Conservation (phyloP, 352 stramenopile genomes). For the Phytophthora crassamura region DNA sequence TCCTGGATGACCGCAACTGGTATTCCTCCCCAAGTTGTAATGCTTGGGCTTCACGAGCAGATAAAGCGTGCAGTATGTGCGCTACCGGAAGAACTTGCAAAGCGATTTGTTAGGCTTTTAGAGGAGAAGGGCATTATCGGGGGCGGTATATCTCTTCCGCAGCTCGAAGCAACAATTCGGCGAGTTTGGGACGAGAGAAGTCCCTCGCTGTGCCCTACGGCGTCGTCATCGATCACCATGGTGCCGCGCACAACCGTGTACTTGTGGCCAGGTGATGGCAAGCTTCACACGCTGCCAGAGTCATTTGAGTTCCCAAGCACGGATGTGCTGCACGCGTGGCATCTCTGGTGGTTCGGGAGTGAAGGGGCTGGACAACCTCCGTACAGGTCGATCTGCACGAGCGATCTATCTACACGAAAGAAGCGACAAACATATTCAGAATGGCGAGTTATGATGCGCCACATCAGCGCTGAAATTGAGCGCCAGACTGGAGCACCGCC, state of each 20-base stretch:
- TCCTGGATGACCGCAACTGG: not conserved
- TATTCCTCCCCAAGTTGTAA: not conserved
- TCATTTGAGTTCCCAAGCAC: constrained; percentile 3
- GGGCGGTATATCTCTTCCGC: too few relatives aligned
- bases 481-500: not conserved
- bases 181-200: too few relatives aligned
- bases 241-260: not conserved
- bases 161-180: too few relatives aligned
- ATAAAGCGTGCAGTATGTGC: not conserved
- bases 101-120: too few relatives aligned
- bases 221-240: too few relatives aligned
- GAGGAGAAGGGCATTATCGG: too few relatives aligned
- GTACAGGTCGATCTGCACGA: not conserved
- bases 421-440: constrained; percentile 22
- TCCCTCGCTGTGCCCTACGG: too few relatives aligned
- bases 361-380: constrained; percentile 5
- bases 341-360: constrained; percentile 13
- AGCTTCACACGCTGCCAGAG: constrained; percentile 2
- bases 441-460: constrained; percentile 18
- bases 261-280: constrained; percentile 5
- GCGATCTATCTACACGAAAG: constrained; percentile 15
- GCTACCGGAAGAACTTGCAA: too few relatives aligned
- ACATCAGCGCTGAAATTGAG: constrained; percentile 9
- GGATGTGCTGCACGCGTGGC: constrained; percentile 7
- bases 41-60: not conserved